Evolutionary conservation across 2,329 filamentous ascomycete genomes (phyloP).

Genomic region (Sclerotinia spermophila): DNA sequence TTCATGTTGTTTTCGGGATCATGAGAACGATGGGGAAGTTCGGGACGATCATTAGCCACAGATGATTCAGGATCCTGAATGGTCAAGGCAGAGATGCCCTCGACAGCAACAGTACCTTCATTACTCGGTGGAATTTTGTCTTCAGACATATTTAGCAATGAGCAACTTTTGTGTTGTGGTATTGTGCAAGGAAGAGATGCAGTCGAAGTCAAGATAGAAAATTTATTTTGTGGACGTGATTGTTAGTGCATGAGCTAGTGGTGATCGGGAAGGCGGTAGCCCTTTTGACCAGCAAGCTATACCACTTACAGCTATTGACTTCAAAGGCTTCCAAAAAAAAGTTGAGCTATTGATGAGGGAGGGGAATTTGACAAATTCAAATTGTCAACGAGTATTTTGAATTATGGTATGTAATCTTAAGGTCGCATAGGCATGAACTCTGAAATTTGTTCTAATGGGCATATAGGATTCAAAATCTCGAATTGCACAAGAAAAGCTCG

Average conservation of each 20-base stretch:
- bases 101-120: neutral
- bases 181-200: neutral
- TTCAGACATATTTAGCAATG: conserved; percentile 10
- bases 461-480: conserved; percentile 34
- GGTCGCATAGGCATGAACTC: neutral
- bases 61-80: conserved; percentile 23
- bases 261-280: neutral
- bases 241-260: neutral
- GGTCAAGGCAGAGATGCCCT: conserved; percentile 20
- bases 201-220: neutral
- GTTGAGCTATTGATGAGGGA: conserved; percentile 5
- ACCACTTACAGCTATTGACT: neutral
- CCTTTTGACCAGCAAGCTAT: neutral
- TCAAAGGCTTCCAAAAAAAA: conserved; percentile 9
- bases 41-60: conserved; percentile 23
- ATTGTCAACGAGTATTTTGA: neutral
- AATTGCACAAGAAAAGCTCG: conserved; percentile 35
- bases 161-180: neutral
- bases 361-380: neutral
- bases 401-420: neutral
- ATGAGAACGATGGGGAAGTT: conserved; percentile 35
- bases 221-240: neutral
- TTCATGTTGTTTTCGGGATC: conserved; percentile 67
- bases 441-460: neutral
- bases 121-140: conserved; percentile 6